Evolutionary conservation across 208 protist species (phyloP), one percentile per base, ranked within the genome.

Genomic region (Phytomonas sp.): DNA sequence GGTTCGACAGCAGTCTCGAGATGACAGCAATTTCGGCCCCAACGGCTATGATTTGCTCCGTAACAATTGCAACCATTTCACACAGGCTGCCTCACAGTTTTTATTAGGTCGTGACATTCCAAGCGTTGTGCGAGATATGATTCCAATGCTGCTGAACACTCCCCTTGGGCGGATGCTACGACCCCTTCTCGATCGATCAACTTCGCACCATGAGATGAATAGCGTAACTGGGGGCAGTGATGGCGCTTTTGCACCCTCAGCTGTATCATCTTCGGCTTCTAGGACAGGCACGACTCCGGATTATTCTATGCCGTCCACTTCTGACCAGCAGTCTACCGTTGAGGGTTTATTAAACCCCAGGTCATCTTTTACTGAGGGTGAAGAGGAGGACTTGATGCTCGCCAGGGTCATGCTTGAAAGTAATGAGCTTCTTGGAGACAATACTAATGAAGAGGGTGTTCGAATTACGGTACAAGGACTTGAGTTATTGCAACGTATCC

Each of bases 21-120:
- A 51, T 23, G 68, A 71, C 36, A 9, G 36, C 4, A 40, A 40
- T 60, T 96, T 94, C 71, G 84, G 87, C 20, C 81, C 83, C 61
- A 79, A 92, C 62, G 83, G 93, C 64, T 98, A 98, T 73, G 78
- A 90, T 76, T 68, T 98, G 17, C 66, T 98, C 5, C 60, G 89
- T 20, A 86, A 94, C 68, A 98, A 98, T 83, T 98, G 96, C 80
- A 98, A 98, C 77, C 86, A 97, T 79, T 98, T 97, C 64, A 92
- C 96, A 3, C 86, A 97, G 32, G 89, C 78, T 29, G 85, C 88
- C 20, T 71, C 73, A 8, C 71, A 80, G 29, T 97, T 93, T 79
- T 68, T 97, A n/a, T 65, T 95, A 2, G 61, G 64, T 8, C 63
- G 68, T 17, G 76, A 85, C 72, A 94, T 93, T 70, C 79, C 79